Conservation (phyloP, 495 filamentous ascomycete species). For the Aspergillus carlsbadensis region DNA sequence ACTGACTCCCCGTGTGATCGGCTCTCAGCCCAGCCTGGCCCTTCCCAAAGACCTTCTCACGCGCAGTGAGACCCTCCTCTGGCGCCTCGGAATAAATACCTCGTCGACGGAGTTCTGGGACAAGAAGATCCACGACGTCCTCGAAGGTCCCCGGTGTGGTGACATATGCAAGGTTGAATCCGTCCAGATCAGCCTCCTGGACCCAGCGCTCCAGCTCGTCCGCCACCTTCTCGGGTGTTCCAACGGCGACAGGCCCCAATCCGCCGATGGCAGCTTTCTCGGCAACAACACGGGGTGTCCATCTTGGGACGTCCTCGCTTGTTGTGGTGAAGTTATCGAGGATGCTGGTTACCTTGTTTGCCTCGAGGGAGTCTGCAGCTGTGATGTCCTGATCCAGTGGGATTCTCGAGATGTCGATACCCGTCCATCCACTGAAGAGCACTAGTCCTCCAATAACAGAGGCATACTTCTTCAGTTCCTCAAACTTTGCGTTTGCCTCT, state of each 20-base stretch:
- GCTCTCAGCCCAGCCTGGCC: slow-evolving; percentile 51
- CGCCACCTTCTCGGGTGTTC: slow-evolving; percentile 53
- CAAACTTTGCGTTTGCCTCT: slow-evolving; percentile 53
- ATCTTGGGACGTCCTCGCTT: slow-evolving; percentile 48
- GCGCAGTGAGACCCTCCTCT: slow-evolving; percentile 49
- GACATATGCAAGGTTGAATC: slow-evolving; percentile 55
- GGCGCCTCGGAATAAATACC: slow-evolving; percentile 44
- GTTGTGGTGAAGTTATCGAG: slow-evolving; percentile 51
- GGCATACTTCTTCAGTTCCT: slow-evolving; percentile 50
- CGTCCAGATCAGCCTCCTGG: slow-evolving; percentile 58
- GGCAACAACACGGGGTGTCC: slow-evolving; percentile 53
- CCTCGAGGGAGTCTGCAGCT: slow-evolving; percentile 50
- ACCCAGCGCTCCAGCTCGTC: slow-evolving; percentile 61
- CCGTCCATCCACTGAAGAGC: slow-evolving; percentile 61
- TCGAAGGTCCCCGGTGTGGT: slow-evolving; percentile 61
- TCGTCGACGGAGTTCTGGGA: slow-evolving; percentile 57
- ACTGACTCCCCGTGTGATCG: slow-evolving; percentile 54
- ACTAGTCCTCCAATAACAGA: slow-evolving; percentile 57
- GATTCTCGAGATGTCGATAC: slow-evolving; percentile 58
- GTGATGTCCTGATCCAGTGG: slow-evolving; percentile 57
- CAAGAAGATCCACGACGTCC: slow-evolving; percentile 58
- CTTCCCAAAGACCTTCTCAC: slow-evolving; percentile 61
- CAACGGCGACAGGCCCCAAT: slow-evolving; percentile 50
- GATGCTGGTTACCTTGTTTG: slow-evolving; percentile 50
- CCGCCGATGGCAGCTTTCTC: slow-evolving; percentile 60